Base-by-base conservation (phyloP, 306 rosid species). In the Cicer cuneatum region DNA sequence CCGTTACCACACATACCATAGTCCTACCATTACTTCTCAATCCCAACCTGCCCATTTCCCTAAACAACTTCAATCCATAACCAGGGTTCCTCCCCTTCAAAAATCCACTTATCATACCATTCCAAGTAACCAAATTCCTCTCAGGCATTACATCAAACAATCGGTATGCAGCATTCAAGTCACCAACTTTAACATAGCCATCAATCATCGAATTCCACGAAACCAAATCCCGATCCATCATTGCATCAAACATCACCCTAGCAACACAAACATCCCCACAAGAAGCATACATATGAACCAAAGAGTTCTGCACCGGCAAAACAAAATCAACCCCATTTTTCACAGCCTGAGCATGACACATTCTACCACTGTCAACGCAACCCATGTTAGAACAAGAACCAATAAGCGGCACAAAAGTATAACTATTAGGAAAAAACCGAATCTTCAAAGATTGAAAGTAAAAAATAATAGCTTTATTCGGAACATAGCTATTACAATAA, bases 151-250 rank as follows among this genome's bases (percentile, higher is more conserved):
- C 75, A 52, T 83, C 89, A 75, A 92, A 92, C 84, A 88, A 0
- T 11, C 1, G 5, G 42, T 76, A 88, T 29, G 92, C 97, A 70
- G 9, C 47, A n/a, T 33, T 66, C 58, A 92, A 39, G 40, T 81
- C 82, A 14, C 90, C 92, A 75, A 10, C 58, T 5, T 67, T 70
- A 0, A 75, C 80, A 72, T 80, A 72, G 11, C 81, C 89, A 60
- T 73, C 82, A 5, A 85, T 64, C 39, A 90, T 85, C 1, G 94
- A 83, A 72, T 90, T 90, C 96, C 93, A 90, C 5, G 96, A 90
- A 16, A 86, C 92, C 78, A 77, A 72, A 82, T 89, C 93, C 79
- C 73, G 24, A 1, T 5, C 48, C 7, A 83, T 6, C 85, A 90
- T 85, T 64, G 37, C 77, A 14, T 82, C 88, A 29, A 92, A 90